These are phyloP conservation scores for Colletotrichum sp. DNA, from an alignment of 2,329 filamentous ascomycete genomes.

Conservation along the genomic window DNA sequence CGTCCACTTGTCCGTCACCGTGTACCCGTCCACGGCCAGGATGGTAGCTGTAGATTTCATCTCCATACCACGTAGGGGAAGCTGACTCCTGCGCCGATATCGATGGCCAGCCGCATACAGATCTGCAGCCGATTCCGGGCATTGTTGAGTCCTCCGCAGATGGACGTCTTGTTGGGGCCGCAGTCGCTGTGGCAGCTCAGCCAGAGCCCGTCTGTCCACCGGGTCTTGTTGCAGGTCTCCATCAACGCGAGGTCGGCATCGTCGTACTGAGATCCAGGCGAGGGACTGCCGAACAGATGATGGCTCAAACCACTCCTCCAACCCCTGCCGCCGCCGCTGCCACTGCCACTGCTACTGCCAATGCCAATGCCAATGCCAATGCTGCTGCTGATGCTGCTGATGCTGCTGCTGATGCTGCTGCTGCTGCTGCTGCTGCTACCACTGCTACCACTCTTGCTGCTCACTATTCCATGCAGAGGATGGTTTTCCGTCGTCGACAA, in stretches of 20 bases:
- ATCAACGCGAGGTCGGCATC: neutral
- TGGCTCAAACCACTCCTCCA: neutral
- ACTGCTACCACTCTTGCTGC: neutral
- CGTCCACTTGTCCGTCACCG: neutral
- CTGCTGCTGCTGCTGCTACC: neutral
- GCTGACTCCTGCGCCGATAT: neutral
- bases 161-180: neutral
- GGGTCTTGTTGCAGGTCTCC: neutral
- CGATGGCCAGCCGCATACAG: neutral
- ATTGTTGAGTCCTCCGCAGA: neutral
- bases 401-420: neutral
- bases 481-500: neutral
- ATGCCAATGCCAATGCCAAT: too few species aligned
- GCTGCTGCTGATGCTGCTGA: neutral
- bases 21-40: neutral
- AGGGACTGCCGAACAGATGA: neutral
- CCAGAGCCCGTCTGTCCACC: neutral
- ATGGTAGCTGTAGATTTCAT: neutral
- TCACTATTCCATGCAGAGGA: neutral
- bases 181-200: neutral
- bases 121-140: neutral
- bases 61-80: neutral
- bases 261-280: conserved; percentile 24
- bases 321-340: neutral
- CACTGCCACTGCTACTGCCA: too few species aligned